phyloP scores from a whole-genome alignment of 129 eudicot species.

The Flaveria trinervia region DNA sequence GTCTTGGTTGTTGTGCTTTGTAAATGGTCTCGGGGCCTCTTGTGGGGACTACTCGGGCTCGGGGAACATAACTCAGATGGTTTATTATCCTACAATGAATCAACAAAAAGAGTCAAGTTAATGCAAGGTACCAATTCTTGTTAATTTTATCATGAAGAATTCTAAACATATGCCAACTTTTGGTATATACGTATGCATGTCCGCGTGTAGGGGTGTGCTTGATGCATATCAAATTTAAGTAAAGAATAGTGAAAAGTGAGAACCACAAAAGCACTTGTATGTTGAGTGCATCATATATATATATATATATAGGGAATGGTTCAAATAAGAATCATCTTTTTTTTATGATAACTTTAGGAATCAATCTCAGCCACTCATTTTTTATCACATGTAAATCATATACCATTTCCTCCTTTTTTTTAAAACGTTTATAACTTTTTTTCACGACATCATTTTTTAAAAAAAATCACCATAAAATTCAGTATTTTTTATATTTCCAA shows the following conservation, averaged over 20 bases:
- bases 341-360: no score
- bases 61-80: conserved; percentile 20
- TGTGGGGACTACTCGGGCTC: conserved; percentile 32
- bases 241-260: not conserved
- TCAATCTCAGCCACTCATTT: no score
- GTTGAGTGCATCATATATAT: not conserved
- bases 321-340: no score
- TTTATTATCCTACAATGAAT: conserved; percentile 34
- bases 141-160: not conserved
- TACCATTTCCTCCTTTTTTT: no score
- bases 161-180: not conserved
- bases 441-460: no score
- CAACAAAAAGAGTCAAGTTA: not conserved
- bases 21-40: conserved; percentile 46
- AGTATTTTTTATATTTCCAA: no score
- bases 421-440: no score
- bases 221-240: not conserved
- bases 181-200: no score
- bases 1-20: conserved; percentile 23
- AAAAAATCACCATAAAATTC: no score
- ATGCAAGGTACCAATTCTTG: not conserved
- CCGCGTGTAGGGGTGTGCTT: no score
- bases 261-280: not conserved
- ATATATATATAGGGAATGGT: not conserved
- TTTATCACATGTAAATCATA: no score